Evolutionary conservation across 768 basidiomycete genomes (phyloP), one percentile per base, ranked within the genome.

Genomic region (Pisolithus tinctorius): DNA sequence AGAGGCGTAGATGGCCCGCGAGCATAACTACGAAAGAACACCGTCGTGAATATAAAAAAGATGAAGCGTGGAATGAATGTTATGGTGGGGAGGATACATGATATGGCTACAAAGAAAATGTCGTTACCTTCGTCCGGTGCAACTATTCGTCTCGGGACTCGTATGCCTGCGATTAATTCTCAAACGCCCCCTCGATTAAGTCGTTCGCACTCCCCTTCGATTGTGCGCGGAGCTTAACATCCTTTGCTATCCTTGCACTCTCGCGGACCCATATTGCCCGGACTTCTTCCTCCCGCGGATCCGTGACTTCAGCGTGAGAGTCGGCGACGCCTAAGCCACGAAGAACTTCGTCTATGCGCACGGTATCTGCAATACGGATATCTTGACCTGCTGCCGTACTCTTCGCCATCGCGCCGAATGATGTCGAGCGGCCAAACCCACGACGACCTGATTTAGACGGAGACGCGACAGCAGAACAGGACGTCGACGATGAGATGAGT

Each of bases 261-360:
- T 77, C 76, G 48, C 69, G 67, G 4, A 65, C 62, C 69, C 73
- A 76, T 56, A 77, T 72, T 8, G 65, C 64, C 25, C 68, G 64
- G 8, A 71, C 66, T 41, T 77, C 75, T 49, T 77, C 75, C 51
- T 74, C 74, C 30, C 67, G 68, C 9, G 69, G 67, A 47, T 78
- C 73, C 6, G 60, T 59, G 11, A 57, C 49, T 6, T 56, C 50
- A 14, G 55, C 45, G 10, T 51, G 29, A 8, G 34, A 27, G 8
- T 61, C 66, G 20, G 58, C 27, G 14, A 84, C 70, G 10, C 86
- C 87, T 36, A 90, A 62, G 0, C 86, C 87, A 40, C 85, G 78
- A n/a, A 83, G 66, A 5, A 88, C 74, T 58, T 90, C 88, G 30
- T 86, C 85, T 3, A 69, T 68, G 60, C 84, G 78, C 27, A 88